Base-by-base conservation (phyloP, 1,284 basidiomycete genomes). In the Malassezia nana region DNA sequence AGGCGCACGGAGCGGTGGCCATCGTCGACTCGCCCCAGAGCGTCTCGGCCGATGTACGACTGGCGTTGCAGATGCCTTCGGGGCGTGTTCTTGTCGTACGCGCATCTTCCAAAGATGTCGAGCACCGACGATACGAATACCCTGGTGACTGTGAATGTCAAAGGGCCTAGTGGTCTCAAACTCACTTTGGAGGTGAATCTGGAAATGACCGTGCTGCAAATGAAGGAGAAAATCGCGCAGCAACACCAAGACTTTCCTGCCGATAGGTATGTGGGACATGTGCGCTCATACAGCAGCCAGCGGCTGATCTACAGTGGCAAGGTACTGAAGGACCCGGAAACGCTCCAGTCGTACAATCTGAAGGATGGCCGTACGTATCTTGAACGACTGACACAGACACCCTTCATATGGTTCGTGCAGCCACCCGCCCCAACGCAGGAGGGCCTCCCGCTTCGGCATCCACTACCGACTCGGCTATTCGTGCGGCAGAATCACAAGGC, bases 241-340 rank as follows among this genome's bases (percentile, higher is more conserved):
- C 52, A 62, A 33, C 62, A 66, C 52, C 54, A 57, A 31, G 66
- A 70, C 33, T 61, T 69, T 13, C 66, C 68, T n/a, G 66, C 62
- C n/a, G 69, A 68, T 38, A 54, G 52, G 59, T 60, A 33, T 26
- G 59, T 40, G n/a, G 16, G 26, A 20, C 49, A 22, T 6, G 24
- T 35, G 20, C 26, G 12, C 41, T 40, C 16, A 41, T 35, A 8
- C 26, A 3, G 20, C 44, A 55, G 60, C 15, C 69, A 70, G 46
- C 54, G 69, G 16, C 59, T 72, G 30, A 72, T 72, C 53, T 71
- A 72, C 54, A 61, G 61, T 31, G 69, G 69, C 40, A 72, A 72
- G 50, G 69, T 72, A 10, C 60, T 72, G 40, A 72, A 72, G 50
- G 69, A 72, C 41, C 62, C 65, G 2, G 63, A 69, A 38, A 52